phyloP scores from a whole-genome alignment of 495 filamentous ascomycete genomes.

The Cenococcum geophilum region DNA sequence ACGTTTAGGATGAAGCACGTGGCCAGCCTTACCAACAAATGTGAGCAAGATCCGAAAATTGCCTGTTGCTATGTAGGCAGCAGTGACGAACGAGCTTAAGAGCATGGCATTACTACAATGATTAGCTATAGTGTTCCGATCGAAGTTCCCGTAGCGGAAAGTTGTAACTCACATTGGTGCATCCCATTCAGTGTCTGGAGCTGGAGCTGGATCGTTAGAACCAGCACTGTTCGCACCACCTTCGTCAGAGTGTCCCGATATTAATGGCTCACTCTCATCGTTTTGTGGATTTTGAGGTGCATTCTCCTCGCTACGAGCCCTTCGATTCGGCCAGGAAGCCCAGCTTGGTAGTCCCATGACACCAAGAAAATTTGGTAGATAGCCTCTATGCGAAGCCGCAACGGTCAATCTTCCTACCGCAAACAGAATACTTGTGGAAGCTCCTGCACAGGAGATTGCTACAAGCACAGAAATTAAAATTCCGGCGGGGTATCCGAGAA shows the following conservation, averaged over 20 bases:
- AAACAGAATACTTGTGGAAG: conserved; percentile 25
- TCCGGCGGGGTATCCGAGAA: conserved; percentile 17
- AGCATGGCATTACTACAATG: conserved; percentile 13
- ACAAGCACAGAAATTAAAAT: conserved; percentile 24
- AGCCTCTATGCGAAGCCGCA: conserved; percentile 20
- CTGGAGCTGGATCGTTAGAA: neutral
- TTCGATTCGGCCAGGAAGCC: neutral
- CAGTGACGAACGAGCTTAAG: conserved; percentile 14
- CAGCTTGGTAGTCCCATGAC: neutral
- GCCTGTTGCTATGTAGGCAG: conserved; percentile 22
- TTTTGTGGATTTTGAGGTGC: neutral
- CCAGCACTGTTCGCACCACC: neutral
- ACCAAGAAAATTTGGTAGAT: conserved; percentile 13
- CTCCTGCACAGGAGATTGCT: conserved; percentile 22
- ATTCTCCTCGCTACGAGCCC: neutral
- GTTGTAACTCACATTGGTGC: neutral
- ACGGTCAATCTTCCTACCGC: conserved; percentile 20
- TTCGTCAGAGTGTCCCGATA: neutral
- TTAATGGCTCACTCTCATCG: conserved; percentile 3
- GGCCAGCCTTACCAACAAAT: conserved; percentile 6
- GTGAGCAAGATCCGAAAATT: conserved; percentile 22
- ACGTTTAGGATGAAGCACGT: no score
- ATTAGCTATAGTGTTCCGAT: neutral
- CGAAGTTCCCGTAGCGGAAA: neutral
- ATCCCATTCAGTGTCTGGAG: neutral